These are phyloP conservation scores for Cadophora sp. DNA, from an alignment of 2,329 filamentous ascomycete genomes.

Conservation along the genomic window DNA sequence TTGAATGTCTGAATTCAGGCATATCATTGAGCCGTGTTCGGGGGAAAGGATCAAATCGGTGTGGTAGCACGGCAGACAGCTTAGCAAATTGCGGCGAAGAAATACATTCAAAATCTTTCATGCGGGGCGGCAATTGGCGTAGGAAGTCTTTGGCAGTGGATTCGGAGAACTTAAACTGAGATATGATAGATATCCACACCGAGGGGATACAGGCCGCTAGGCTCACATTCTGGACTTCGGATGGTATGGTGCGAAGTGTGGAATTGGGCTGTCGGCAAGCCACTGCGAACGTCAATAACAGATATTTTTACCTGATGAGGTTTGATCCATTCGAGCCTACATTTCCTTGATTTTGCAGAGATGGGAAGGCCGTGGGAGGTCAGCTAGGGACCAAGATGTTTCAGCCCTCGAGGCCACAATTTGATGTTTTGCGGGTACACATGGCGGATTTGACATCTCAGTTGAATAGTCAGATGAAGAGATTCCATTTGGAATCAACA, in stretches of 20 bases:
- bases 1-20: conserved; percentile 27
- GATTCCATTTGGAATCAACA: too few species aligned
- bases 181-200: conserved; percentile 22
- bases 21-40: conserved; percentile 18
- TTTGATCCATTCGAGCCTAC: neutral
- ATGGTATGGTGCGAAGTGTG: conserved; percentile 4
- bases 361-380: neutral
- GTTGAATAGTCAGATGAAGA: too few species aligned
- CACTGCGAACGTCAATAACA: neutral
- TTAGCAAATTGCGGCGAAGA: neutral
- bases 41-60: conserved; percentile 29
- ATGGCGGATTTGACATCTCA: neutral
- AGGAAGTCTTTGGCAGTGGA: conserved; percentile 18
- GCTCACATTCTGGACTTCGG: conserved; percentile 13
- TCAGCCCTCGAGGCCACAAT: neutral
- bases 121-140: conserved; percentile 10
- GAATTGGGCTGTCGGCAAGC: neutral
- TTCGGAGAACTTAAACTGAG: conserved; percentile 27
- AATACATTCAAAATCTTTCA: neutral
- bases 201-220: conserved; percentile 10
- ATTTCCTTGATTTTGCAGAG: neutral
- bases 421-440: neutral
- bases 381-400: neutral
- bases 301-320: too few species aligned
- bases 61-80: conserved; percentile 23